Conservation (phyloP, 2,329 filamentous ascomycete species). For the Apiospora marii region DNA sequence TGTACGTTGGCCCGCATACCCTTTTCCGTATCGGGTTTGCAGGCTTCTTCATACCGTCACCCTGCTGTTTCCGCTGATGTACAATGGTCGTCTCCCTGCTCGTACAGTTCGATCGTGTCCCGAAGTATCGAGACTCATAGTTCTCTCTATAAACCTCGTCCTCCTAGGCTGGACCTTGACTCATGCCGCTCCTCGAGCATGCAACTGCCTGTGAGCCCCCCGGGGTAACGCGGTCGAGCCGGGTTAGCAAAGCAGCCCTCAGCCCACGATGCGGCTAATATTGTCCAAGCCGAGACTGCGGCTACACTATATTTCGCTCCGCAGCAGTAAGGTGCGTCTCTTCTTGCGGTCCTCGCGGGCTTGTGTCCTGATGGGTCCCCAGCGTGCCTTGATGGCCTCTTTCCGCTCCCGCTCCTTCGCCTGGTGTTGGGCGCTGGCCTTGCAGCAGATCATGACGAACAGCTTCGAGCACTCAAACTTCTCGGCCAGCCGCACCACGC, state of each 20-base stretch:
- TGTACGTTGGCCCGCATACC: background rate
- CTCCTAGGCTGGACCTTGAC: background rate
- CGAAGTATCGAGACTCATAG: background rate
- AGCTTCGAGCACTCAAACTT: slow-evolving; percentile 63
- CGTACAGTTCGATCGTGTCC: slow-evolving; percentile 20
- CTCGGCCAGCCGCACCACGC: slow-evolving; percentile 58
- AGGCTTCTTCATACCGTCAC: background rate
- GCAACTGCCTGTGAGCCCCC: background rate
- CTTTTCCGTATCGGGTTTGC: slow-evolving; percentile 15
- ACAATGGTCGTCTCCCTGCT: slow-evolving; percentile 22
- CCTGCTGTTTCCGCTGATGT: background rate
- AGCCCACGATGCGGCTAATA: background rate
- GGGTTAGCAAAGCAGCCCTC: background rate
- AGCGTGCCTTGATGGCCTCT: slow-evolving; percentile 59
- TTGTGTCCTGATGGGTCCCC: slow-evolving; percentile 63
- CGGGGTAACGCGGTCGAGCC: background rate
- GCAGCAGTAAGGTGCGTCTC: slow-evolving; percentile 60
- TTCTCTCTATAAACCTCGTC: background rate
- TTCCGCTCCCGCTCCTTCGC: slow-evolving; percentile 53
- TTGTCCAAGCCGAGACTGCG: background rate
- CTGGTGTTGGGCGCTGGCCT: slow-evolving; percentile 57
- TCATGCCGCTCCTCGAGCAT: background rate
- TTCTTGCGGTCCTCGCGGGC: slow-evolving; percentile 64
- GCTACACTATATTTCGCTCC: slow-evolving; percentile 55
- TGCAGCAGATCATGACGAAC: slow-evolving; percentile 67